These are phyloP conservation scores for Plantago ovata DNA, from an alignment of 257 asterid species.

Conservation along the genomic window DNA sequence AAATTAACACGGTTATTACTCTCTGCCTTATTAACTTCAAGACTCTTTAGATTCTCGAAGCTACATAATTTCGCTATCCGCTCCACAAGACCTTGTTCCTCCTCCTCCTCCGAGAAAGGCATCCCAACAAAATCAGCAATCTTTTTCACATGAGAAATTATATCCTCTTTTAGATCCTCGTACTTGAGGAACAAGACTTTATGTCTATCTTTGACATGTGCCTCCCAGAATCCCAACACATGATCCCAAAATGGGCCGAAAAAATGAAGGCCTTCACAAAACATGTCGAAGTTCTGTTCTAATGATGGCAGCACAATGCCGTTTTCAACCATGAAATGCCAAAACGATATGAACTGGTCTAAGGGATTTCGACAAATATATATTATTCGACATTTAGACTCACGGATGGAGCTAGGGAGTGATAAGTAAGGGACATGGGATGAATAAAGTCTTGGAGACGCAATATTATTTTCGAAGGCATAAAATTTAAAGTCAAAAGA, in stretches of 20 bases:
- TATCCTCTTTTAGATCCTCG: slow-evolving; percentile 18
- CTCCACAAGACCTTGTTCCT: slow-evolving; percentile 2
- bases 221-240: slow-evolving; percentile 17
- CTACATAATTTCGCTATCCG: slow-evolving; percentile 8
- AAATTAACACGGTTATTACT: not conserved
- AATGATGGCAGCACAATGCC: not conserved
- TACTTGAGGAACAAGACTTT: slow-evolving; percentile 17
- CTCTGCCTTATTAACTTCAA: slow-evolving; percentile 12
- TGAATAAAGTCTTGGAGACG: not conserved
- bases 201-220: not conserved
- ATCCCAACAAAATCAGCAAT: slow-evolving; percentile 12
- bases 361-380: slow-evolving; percentile 1
- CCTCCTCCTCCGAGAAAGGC: slow-evolving; percentile 18
- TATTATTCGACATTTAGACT: not conserved
- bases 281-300: not conserved
- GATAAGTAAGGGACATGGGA: not conserved
- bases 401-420: not conserved
- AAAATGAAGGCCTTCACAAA: not conserved
- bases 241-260: slow-evolving; percentile 9
- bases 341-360: not conserved
- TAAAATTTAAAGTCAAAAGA: not conserved
- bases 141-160: not conserved
- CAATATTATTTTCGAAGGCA: not conserved
- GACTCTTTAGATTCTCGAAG: slow-evolving; percentile 3
- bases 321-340: not conserved